These are phyloP conservation scores for Ilex aquifolium DNA, from an alignment of 257 asterid genomes.

Conservation along the genomic window DNA sequence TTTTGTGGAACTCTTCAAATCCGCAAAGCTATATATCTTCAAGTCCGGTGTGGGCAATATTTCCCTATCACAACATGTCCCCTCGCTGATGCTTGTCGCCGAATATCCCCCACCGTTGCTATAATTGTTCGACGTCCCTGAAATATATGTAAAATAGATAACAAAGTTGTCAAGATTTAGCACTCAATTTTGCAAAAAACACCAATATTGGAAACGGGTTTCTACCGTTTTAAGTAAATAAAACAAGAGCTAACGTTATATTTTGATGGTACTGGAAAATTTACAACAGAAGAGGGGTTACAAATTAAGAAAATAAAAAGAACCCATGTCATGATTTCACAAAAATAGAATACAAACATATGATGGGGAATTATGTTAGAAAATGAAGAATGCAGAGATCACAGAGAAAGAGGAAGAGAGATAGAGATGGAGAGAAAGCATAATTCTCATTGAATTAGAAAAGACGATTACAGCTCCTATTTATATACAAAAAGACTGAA, in stretches of 20 bases:
- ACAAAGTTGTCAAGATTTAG: not conserved
- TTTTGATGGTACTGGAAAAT: not conserved
- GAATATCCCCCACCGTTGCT: slow-evolving; percentile 40
- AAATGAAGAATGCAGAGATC: too few species aligned
- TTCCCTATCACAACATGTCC: slow-evolving; percentile 28
- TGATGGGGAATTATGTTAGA: not conserved
- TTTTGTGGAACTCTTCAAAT: slow-evolving; percentile 41
- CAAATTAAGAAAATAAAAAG: not conserved
- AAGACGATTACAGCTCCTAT: too few species aligned
- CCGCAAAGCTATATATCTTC: slow-evolving; percentile 33
- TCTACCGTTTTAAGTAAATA: not conserved
- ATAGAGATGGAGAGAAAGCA: too few species aligned
- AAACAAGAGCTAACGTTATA: not conserved
- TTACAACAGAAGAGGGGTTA: too few species aligned
- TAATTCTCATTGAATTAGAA: too few species aligned
- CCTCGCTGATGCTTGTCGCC: slow-evolving; percentile 37
- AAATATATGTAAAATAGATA: not conserved
- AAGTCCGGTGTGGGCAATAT: slow-evolving; percentile 35
- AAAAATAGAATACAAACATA: not conserved
- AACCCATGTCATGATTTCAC: not conserved
- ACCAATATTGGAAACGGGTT: not conserved
- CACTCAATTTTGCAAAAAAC: not conserved
- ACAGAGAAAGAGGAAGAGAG: too few species aligned
- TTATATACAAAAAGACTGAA: too few species aligned
- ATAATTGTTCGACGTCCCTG: slow-evolving; percentile 4